These are phyloP conservation scores for Hymenoscyphus fructigenus DNA, from an alignment of 2,329 filamentous ascomycete species.

Conservation along the genomic window DNA sequence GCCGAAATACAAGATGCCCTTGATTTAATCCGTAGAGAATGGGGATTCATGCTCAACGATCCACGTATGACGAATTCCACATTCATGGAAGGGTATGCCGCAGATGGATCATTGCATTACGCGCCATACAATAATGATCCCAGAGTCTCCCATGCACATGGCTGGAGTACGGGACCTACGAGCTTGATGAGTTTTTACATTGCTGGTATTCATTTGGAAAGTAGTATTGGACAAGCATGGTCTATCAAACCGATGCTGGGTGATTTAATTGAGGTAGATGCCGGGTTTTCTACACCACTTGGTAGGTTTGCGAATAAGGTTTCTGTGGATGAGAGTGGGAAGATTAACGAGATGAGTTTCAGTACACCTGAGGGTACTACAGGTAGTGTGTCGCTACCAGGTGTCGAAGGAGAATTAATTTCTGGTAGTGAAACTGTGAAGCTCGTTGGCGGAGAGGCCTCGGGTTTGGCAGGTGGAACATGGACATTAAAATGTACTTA, in stretches of 20 bases:
- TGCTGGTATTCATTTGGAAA: conserved; percentile 31
- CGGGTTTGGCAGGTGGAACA: background rate
- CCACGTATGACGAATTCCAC: conserved; percentile 40
- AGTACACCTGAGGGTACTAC: conserved; percentile 9
- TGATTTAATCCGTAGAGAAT: conserved; percentile 52
- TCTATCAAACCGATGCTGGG: conserved; percentile 36
- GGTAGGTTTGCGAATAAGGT: conserved; percentile 3
- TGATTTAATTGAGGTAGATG: conserved; percentile 39
- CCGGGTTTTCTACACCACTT: conserved; percentile 39
- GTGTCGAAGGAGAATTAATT: conserved; percentile 7
- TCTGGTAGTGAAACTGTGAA: background rate
- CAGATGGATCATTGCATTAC: conserved; percentile 39
- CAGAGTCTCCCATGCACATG: conserved; percentile 38
- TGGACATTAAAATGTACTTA: conserved; percentile 2
- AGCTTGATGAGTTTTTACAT: conserved; percentile 32
- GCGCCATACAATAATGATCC: conserved; percentile 38
- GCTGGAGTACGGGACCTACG: conserved; percentile 39
- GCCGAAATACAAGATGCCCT: conserved; percentile 48
- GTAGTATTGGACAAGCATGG: conserved; percentile 32
- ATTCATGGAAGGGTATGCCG: conserved; percentile 39
- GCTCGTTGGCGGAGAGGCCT: conserved; percentile 6
- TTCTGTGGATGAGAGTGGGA: background rate
- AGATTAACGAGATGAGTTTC: conserved; percentile 2
- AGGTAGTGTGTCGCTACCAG: conserved; percentile 6
- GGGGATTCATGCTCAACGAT: conserved; percentile 57